Evolutionary conservation across 2,329 filamentous ascomycete species (phyloP), one percentile per base, ranked within the genome.

Genomic region (Rhynchosporium secalis): DNA sequence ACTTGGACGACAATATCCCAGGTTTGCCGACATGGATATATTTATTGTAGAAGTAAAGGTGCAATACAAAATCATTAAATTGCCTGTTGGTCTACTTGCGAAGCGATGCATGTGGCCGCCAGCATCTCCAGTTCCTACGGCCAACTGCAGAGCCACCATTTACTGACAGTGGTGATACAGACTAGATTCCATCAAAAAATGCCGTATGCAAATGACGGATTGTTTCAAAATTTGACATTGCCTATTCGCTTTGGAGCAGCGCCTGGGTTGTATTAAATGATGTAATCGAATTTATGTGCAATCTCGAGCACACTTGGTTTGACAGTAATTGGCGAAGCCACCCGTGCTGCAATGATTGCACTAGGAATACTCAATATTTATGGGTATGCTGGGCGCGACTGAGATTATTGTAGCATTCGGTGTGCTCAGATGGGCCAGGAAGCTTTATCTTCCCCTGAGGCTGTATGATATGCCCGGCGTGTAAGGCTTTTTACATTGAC

Each of bases 41-140:
- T 65, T 67, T 20, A 20, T 62, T 66, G 65, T 61, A 60, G 54
- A 62, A 36, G 57, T 52, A 56, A 49, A 54, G 57, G 58, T 66
- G 62, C 64, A 68, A 68, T 68, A 63, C 59, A 65, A 62, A 61
- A 63, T 60, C 51, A 66, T 66, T 48, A 68, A 68, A 68, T 66
- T 68, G 66, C 29, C 43, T 28, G 38, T n/a, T 45, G 36, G 40
- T 20, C 4, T 46, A 26, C 29, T 33, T 56, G 29, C 28, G n/a
- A 46, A 26, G 33, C 9, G 33, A 36, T 10, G 33, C 33, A 10
- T 6, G 33, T 36, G 33, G 9, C 33, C 9, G 33, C 5, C 6
- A 36, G 33, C 33, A 36, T 36, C 6, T 10, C 33, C 33, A 10
- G 9, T 10, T 10, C 9, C 9, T 36, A 36, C 33, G 6, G 9